Base-by-base conservation (phyloP, 768 basidiomycete genomes). In the Suillus decipiens region DNA sequence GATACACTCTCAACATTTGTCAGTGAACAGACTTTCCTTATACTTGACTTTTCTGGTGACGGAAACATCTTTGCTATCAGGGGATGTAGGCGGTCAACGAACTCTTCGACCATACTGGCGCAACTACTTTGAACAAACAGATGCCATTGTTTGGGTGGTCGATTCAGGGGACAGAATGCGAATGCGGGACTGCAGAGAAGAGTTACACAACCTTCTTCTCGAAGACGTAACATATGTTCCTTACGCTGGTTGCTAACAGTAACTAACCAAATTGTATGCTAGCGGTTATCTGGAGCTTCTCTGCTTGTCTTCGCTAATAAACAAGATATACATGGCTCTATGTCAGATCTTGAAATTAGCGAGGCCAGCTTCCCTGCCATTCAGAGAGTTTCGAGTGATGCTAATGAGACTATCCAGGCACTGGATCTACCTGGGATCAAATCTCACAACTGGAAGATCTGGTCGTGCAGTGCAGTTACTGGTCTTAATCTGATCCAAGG, bases 61-160 rank as follows among this genome's bases (percentile, higher is more conserved):
- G 89, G 87, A 63, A 93, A 93, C 74, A 88, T 95, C 54, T 92
- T 89, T 92, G 72, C 37, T 60, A 60, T 62, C 69, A 98, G 96
- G 96, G 97, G 97, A 99, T 74, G 95, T 99, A 41, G 97, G 97
- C 41, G 96, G 97, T 28, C 97, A 99, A 75, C 87, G 90, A 62
- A 96, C 94, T 0, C 87, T 99, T 59, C 86, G 97, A 36, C 96
- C 97, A 8, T 99, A 99, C 75, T 99, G 97, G 97, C 82, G 94
- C 31, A 99, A 99, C 76, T 99, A 99, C 78, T 99, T 99, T 69
- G 97, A 99, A 76, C 93, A 95, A 77, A 99, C 97, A 11, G 97
- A 99, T 76, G 96, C 92, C 8, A 82, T 99, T 50, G 95, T 99
- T 39, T 99, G 97, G 97, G 96, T 99, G 19, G 96, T 99, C 47